Percentiles rank a stretch among this genome's conserved stretches.
Conservation (phyloP, 805 yeast genomes). For the Starmerella apis region DNA sequence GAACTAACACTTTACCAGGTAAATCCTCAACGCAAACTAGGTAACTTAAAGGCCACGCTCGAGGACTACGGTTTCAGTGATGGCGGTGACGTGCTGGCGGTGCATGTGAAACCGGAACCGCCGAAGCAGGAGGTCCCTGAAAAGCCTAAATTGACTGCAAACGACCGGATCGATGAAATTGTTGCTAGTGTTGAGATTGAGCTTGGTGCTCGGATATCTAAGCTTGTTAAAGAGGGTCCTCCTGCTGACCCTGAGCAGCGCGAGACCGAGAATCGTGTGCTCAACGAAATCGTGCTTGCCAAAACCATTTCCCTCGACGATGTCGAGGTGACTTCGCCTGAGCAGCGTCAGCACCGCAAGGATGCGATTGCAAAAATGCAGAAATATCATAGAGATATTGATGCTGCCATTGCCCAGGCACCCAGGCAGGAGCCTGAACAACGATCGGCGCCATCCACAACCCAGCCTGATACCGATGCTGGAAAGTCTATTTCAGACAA, state of each 20-base stretch:
- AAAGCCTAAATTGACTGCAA: constrained; percentile 15
- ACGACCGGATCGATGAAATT: constrained; percentile 26
- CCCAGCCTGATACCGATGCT: background rate
- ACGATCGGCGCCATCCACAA: background rate
- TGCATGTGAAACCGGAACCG: constrained; percentile 5
- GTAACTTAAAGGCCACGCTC: constrained; percentile 18
- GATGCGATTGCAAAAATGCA: constrained; percentile 31
- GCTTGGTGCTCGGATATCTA: constrained; percentile 24
- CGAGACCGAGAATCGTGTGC: constrained; percentile 29
- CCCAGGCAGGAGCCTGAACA: background rate
- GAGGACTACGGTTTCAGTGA: constrained; percentile 22
- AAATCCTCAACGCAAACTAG: constrained; percentile 20
- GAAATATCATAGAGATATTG: constrained; percentile 28
- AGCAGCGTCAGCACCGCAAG: constrained; percentile 30
- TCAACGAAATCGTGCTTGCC: constrained; percentile 31
- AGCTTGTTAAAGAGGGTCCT: constrained; percentile 21
- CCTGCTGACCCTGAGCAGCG: constrained; percentile 23
- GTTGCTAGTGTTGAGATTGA: constrained; percentile 25
- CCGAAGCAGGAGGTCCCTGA: constrained; percentile 16
- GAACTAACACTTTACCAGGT: constrained; percentile 18
- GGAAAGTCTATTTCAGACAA: background rate
- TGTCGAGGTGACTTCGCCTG: constrained; percentile 30
- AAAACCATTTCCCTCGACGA: constrained; percentile 31
- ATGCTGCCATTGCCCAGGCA: constrained; percentile 20
- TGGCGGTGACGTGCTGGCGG: constrained; percentile 25